Evolutionary conservation across 176 grass and related monocot genomes (phyloP), one percentile per base, ranked within the genome.

Genomic region (Cenchrus americanus): DNA sequence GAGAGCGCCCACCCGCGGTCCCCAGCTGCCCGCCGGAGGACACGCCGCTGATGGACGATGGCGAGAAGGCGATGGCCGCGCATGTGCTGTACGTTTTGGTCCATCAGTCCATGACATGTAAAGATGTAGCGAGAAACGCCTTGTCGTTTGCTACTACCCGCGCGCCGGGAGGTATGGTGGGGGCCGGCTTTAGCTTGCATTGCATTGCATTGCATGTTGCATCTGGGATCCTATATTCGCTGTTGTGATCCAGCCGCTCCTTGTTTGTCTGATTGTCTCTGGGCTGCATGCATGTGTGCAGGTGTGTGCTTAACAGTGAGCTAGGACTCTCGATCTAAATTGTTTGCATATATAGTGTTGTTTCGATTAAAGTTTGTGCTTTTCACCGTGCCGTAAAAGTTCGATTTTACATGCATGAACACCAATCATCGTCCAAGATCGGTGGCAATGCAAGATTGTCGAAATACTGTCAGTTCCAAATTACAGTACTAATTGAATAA

Each of bases 61-160:
- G 41, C 23, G 79, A 82, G 7, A 44, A 18, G 53, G 54, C 79
- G 51, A 32, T 11, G 12, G 24, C 14, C 10, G 5, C 10, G 5
- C 54, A 72, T 26, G 47, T 51, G 50, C 50, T 57, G 1, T 19
- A 10, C 8, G 8, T 67, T 68, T 80, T 67, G 78, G 53, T 80
- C 54, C 3, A 62, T 41, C 13, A 4, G 73, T 27, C 63, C 63
- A 34, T 80, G 30, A 9, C 47, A 68, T 23, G 41, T 13, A 66
- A 66, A 22, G 61, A 27, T 14, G 48, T 54, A 68, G 77, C 40
- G 77, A 40, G 77, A 40, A 66, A 40, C 19, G 10, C 77, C 14
- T 72, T 80, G 78, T 54, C 27, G 63, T 68, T 54, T 54, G 46
- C 63, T 80, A 68, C 3, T 10, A 44, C 7, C 62, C n/a, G n/a